These are phyloP conservation scores for Recurvomyces mirabilis DNA, from an alignment of 495 filamentous ascomycete genomes.

Conservation along the genomic window DNA sequence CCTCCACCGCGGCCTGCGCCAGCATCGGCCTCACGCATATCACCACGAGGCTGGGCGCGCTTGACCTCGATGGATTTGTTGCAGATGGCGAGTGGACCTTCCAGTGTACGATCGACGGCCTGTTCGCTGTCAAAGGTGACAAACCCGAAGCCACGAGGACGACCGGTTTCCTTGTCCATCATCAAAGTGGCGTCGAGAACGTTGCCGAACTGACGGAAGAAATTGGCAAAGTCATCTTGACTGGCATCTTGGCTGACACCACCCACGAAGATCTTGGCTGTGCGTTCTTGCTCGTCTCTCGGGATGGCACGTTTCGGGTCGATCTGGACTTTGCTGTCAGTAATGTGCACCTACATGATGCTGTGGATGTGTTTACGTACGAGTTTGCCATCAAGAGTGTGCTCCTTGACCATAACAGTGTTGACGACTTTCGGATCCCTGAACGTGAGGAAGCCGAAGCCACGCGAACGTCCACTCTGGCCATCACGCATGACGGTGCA, in stretches of 20 bases:
- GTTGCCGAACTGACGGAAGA: constrained; percentile 90
- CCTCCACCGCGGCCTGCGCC: no score
- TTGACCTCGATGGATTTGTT: constrained; percentile 97
- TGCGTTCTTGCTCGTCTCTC: constrained; percentile 93
- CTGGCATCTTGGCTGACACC: constrained; percentile 95
- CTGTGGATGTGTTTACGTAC: constrained; percentile 42
- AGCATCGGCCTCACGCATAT: constrained; percentile 84
- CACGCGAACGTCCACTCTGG: constrained; percentile 81
- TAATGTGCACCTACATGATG: no score
- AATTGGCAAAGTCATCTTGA: constrained; percentile 88
- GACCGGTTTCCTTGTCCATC: constrained; percentile 98
- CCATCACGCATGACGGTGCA: constrained; percentile 98
- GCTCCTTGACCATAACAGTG: constrained; percentile 99
- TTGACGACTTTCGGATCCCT: constrained; percentile 95
- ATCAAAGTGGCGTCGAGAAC: constrained; percentile 96
- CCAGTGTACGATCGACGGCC: constrained; percentile 82
- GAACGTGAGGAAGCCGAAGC: constrained; percentile 96
- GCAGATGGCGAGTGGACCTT: constrained; percentile 72
- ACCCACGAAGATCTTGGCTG: constrained; percentile 95
- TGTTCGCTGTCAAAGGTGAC: constrained; percentile 96
- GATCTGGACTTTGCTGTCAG: constrained; percentile 42
- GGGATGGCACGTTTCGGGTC: constrained; percentile 97
- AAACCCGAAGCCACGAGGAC: constrained; percentile 95
- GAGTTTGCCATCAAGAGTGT: constrained; percentile 95
- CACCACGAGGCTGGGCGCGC: constrained; percentile 90